Base-by-base conservation (phyloP, 352 stramenopile genomes). In the Saprolegnia diclina region DNA sequence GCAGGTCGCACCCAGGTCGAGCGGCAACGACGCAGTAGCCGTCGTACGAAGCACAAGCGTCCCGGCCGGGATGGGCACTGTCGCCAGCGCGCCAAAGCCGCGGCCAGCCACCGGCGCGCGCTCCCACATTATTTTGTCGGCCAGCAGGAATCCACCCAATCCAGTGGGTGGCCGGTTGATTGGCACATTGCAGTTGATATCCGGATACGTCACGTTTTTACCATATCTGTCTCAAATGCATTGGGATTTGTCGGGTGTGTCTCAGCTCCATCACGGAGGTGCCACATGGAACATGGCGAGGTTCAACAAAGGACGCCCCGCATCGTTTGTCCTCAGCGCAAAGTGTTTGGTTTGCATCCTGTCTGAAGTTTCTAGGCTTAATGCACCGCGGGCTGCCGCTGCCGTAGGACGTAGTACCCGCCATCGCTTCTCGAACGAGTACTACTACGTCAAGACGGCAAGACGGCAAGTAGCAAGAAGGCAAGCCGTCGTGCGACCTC, bases 1-100 rank as follows among this genome's bases (percentile, higher is more conserved):
- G n/a, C 57, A 66, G 6, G 57, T 66, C 5, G 22, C 29, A 13
- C 37, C 14, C 57, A 66, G 38, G 44, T 55, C 42, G 18, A 66
- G 44, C 14, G 57, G 57, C 42, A 66, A 21, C 11, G 42, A 37
- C 1, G 44, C 35, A 14, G 11, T 24, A 24, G 57, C 37, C 13
- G 48, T 40, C 11, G 19, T 54, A 16, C 40, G 35, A 11, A 66
- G 38, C 13, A 66, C 22, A 24, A 40, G 50, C 21, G 57, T 37
- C 5, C 57, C 57, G 11, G 57, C 57, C 26, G 19, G 37, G 42
- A 66, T 66, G 24, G 57, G 13, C 22, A 16, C n/a, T 24, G 57
- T 66, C 38, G 57, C 57, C 18, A 66, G 35, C 22, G 57, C 57
- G n/a, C 38, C 40, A 55, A 37, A 10, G 29, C 57, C 57, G 18